Conservation (phyloP, 306 rosid genomes). For the Trichosanthes cucumerina region DNA sequence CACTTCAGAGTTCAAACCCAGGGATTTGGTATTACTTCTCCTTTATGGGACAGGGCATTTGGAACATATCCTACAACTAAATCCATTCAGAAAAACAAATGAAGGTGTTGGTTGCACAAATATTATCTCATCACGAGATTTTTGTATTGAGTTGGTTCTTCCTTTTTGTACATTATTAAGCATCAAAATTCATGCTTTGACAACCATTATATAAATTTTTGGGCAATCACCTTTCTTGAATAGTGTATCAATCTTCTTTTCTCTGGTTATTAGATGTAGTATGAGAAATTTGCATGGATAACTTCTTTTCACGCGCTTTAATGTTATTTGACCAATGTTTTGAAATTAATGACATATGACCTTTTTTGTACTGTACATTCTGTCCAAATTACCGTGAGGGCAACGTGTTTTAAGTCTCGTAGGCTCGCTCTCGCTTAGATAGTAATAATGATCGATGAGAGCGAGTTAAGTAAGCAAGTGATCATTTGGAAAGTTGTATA, state of each 20-base stretch:
- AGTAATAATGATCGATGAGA: too few relatives aligned
- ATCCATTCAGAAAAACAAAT: slow-evolving; percentile 3
- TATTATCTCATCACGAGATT: background rate
- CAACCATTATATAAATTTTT: background rate
- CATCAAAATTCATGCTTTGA: background rate
- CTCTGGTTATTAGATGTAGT: background rate
- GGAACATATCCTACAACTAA: slow-evolving; percentile 22
- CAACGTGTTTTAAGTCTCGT: too few relatives aligned
- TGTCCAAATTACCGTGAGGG: too few relatives aligned
- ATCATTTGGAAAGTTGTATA: too few relatives aligned
- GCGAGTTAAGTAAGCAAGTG: too few relatives aligned
- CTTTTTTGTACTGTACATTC: too few relatives aligned
- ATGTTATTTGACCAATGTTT: too few relatives aligned
- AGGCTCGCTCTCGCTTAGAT: too few relatives aligned
- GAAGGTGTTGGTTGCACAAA: background rate
- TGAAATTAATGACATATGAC: too few relatives aligned
- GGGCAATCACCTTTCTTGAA: too few relatives aligned
- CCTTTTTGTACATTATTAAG: background rate
- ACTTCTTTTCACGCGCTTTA: too few relatives aligned
- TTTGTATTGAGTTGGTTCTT: background rate
- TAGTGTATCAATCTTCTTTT: background rate
- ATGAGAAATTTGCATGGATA: too few relatives aligned
- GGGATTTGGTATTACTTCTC: slow-evolving; percentile 33
- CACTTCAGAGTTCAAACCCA: slow-evolving; percentile 20
- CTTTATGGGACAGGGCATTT: slow-evolving; percentile 30